phyloP scores from a whole-genome alignment of 208 protist species.

The Lotmaria passim region DNA sequence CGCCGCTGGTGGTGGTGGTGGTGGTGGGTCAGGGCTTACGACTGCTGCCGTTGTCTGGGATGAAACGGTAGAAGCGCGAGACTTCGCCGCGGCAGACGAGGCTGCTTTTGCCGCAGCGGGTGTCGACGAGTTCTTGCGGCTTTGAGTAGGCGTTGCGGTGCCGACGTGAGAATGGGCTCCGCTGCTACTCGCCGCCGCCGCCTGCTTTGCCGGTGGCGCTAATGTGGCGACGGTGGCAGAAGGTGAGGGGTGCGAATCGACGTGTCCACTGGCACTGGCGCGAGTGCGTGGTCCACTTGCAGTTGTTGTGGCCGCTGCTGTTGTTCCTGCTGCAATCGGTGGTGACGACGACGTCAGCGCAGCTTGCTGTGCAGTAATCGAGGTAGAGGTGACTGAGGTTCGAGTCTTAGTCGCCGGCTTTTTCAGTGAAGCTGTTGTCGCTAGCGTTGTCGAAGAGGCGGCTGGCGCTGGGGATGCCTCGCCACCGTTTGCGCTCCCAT shows the following conservation, averaged over 20 bases:
- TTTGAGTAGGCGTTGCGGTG: neutral
- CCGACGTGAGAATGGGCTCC: neutral
- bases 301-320: neutral
- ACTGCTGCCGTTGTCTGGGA: neutral
- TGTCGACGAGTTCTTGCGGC: neutral
- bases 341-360: neutral
- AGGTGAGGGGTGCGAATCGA: neutral
- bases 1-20: too few species aligned
- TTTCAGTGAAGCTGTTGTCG: neutral
- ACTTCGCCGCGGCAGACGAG: too few species aligned
- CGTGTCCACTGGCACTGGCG: neutral
- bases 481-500: slow-evolving; percentile 16
- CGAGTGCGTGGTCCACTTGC: neutral
- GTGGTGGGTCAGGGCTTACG: neutral
- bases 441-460: neutral
- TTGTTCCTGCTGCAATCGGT: neutral
- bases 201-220: too few species aligned
- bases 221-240: too few species aligned
- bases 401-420: neutral
- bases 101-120: neutral
- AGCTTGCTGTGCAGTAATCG: slow-evolving; percentile 11
- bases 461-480: neutral
- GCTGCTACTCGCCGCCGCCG: too few species aligned
- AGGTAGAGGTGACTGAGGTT: slow-evolving; percentile 1
- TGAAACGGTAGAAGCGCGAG: too few species aligned